Evolutionary conservation across 2,329 filamentous ascomycete species (phyloP).

Genomic region (Fusarium devonianum): DNA sequence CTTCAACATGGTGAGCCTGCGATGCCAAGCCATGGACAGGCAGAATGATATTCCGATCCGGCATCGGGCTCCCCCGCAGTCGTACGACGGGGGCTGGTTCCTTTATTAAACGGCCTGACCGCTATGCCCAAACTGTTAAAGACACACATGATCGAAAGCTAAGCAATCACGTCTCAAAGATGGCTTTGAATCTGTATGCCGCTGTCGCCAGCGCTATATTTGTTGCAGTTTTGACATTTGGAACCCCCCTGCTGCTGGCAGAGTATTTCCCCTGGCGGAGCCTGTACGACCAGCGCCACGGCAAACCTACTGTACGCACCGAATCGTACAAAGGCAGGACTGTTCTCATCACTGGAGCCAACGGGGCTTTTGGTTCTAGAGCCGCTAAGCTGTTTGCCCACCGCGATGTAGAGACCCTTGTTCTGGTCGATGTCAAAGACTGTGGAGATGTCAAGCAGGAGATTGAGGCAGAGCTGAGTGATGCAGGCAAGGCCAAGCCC

Average conservation of each 20-base stretch:
- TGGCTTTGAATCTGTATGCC: constrained; percentile 23
- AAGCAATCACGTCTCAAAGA: constrained; percentile 4
- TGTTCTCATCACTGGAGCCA: constrained; percentile 47
- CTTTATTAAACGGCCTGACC: constrained; percentile 13
- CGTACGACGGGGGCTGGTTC: constrained; percentile 21
- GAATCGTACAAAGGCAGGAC: constrained; percentile 48
- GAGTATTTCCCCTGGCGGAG: constrained; percentile 49
- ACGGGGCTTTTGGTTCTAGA: constrained; percentile 48
- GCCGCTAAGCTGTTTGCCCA: constrained; percentile 48
- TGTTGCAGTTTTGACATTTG: constrained; percentile 37
- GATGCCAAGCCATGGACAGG: too few species aligned
- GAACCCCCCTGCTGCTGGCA: constrained; percentile 43
- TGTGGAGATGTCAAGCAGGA: constrained; percentile 44
- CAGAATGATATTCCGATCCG: constrained; percentile 35
- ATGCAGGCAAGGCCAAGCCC: constrained; percentile 36
- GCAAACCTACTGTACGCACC: constrained; percentile 45
- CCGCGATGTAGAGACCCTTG: constrained; percentile 45
- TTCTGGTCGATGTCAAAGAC: constrained; percentile 48
- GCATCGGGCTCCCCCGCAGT: constrained; percentile 20
- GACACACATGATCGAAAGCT: not conserved
- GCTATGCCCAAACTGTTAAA: constrained; percentile 7
- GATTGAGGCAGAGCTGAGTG: constrained; percentile 44
- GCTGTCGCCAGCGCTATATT: constrained; percentile 24
- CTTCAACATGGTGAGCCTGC: too few species aligned
- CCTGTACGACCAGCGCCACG: constrained; percentile 44